Percentiles rank a stretch among this genome's conserved stretches.
Conservation (phyloP, 2,329 filamentous ascomycete species). For the Aspergillus sp. region DNA sequence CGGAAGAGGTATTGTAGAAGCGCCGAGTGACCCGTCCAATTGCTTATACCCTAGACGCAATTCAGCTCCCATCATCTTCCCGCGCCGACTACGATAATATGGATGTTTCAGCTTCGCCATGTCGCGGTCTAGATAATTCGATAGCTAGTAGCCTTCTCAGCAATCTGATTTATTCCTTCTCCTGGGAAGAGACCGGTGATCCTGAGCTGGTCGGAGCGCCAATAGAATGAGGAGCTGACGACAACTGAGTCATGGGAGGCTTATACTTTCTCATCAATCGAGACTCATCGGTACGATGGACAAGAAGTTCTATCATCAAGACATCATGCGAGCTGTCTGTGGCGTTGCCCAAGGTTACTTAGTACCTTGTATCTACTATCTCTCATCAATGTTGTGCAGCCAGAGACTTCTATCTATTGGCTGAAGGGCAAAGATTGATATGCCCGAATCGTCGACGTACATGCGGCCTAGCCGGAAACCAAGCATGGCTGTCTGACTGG, state of each 20-base stretch:
- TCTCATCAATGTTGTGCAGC: constrained; percentile 1
- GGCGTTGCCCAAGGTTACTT: not conserved
- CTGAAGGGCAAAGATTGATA: not conserved
- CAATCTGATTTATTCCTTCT: not conserved
- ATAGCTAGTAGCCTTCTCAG: not conserved
- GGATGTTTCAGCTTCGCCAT: constrained; percentile 5
- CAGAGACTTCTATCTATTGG: not conserved
- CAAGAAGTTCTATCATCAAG: not conserved
- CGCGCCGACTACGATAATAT: not conserved
- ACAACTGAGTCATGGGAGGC: constrained; percentile 2
- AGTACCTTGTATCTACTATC: not conserved
- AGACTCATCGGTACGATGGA: not conserved
- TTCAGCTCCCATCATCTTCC: not conserved
- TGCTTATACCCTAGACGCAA: not conserved
- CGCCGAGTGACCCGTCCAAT: not conserved
- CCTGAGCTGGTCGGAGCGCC: not conserved
- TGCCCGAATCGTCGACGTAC: constrained; percentile 7
- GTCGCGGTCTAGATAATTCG: not conserved
- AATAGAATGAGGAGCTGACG: not conserved
- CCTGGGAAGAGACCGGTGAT: not conserved
- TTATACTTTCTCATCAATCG: not conserved
- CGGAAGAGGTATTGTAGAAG: not conserved
- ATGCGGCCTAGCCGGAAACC: constrained; percentile 1
- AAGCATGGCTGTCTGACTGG: not conserved
- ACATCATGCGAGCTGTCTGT: not conserved